Percentiles rank a stretch among this genome's conserved stretches.
phyloP scores from a whole-genome alignment of 176 grass and related monocot species.

The Dactylis glomerata region DNA sequence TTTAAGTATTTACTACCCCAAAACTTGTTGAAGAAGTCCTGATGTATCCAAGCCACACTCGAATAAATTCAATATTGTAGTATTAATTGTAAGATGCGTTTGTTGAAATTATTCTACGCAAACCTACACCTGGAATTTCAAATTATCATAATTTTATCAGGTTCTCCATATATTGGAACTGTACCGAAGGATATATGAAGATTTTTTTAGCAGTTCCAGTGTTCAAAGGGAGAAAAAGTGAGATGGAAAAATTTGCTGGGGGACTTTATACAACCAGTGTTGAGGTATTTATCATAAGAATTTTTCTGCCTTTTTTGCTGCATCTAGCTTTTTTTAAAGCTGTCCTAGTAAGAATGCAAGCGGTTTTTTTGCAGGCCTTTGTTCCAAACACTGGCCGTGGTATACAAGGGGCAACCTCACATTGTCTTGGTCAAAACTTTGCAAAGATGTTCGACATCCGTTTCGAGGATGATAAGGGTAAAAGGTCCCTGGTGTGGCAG shows the following conservation, averaged over 20 bases:
- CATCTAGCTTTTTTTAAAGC: background rate
- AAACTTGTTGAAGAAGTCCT: constrained; percentile 1
- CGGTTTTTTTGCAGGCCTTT: constrained; percentile 45
- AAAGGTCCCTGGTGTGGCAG: constrained; percentile 86
- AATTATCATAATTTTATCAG: constrained; percentile 37
- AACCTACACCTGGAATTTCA: background rate
- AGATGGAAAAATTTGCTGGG: constrained; percentile 94
- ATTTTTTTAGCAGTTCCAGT: constrained; percentile 94
- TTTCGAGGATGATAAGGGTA: constrained; percentile 80
- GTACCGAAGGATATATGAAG: constrained; percentile 88
- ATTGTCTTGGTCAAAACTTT: constrained; percentile 96
- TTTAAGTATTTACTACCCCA: background rate
- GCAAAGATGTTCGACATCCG: constrained; percentile 92
- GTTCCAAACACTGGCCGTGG: constrained; percentile 79
- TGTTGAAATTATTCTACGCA: background rate
- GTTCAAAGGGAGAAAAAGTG: constrained; percentile 83
- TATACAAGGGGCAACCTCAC: constrained; percentile 91
- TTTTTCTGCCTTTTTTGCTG: background rate
- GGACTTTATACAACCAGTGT: constrained; percentile 88
- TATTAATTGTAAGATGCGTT: background rate
- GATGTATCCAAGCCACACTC: background rate
- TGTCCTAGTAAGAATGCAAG: background rate
- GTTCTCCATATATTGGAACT: constrained; percentile 93
- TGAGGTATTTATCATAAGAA: constrained; percentile 53
- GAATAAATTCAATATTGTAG: background rate